Base-by-base conservation (phyloP, 1,139 yeast genomes). In the Saccharomyces hybrid region DNA sequence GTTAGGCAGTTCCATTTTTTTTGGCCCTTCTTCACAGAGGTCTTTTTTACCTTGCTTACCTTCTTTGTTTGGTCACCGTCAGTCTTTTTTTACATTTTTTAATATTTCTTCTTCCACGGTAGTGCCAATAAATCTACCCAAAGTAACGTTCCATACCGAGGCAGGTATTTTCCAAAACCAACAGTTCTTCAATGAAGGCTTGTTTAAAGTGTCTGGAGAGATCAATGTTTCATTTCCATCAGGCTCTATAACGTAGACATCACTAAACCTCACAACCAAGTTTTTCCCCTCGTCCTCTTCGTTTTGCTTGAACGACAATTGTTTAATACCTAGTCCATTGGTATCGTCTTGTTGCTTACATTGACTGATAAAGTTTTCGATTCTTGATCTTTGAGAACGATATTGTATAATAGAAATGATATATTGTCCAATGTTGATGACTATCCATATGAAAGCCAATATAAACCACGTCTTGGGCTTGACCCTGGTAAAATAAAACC, bases 211-310 rank as follows among this genome's bases (percentile, higher is more conserved):
- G 29, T 68, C 68, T 1, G 66, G 55, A 7, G 69, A 59, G 24
- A 70, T 63, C 26, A 72, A 68, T 32, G 70, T 65, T 54, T 73
- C 73, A 0, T 58, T 62, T 9, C 75, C 79, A 46, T 77, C 78
- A n/a, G 71, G 71, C 58, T 86, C 89, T 16, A 82, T 69, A 47
- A 86, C 71, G 68, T 75, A 82, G 11, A 90, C 90, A n/a, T 95
- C 96, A 55, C 81, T 83, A 26, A 84, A 78, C 58, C 83, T 79
- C 2, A 90, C 86, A 48, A 81, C 62, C 61, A 90, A 84, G 44
- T 77, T 75, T 65, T 81, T 83, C 2, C 87, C 89, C 52, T 74
- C 72, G 44, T 69, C 72, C 21, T 72, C 73, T 32, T 76, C 73
- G 11, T 29, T 8, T 68, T 71, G 66, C 67, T 68, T 65, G 56